Evolutionary conservation across 495 filamentous ascomycete genomes (phyloP).

Genomic region (Neurospora sp.): DNA sequence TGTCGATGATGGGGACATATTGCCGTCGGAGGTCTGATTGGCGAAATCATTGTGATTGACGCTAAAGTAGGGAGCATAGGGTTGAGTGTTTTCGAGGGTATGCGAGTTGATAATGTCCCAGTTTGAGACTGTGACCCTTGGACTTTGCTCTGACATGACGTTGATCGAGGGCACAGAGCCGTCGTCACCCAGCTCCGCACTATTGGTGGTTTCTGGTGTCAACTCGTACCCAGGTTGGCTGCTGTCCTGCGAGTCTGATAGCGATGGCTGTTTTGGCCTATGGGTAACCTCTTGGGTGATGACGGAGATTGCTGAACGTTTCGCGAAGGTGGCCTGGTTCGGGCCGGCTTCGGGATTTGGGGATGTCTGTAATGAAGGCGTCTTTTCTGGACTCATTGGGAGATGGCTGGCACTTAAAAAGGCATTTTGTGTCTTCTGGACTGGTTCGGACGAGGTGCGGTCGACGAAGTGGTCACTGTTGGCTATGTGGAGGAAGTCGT

Average conservation of each 20-base stretch:
- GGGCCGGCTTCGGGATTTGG: constrained; percentile 14
- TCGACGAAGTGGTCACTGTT: constrained; percentile 2
- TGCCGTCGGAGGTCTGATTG: constrained; percentile 2
- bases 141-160: constrained; percentile 33
- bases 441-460: constrained; percentile 4
- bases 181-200: constrained; percentile 38
- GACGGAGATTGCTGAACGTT: constrained; percentile 5
- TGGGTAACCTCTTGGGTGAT: constrained; percentile 14
- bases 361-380: constrained; percentile 20
- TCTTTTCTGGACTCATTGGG: constrained; percentile 26
- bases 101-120: constrained; percentile 28
- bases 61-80: background rate
- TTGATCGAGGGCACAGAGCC: constrained; percentile 25
- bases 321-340: constrained; percentile 8
- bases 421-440: constrained; percentile 2
- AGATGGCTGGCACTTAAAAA: constrained; percentile 10
- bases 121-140: constrained; percentile 38
- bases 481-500: constrained; percentile 6
- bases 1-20: background rate
- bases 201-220: constrained; percentile 40
- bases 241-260: constrained; percentile 16
- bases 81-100: constrained; percentile 15
- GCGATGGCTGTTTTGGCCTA: constrained; percentile 15
- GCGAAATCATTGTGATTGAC: constrained; percentile 1
- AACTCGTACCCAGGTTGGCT: constrained; percentile 24